Base-by-base conservation (phyloP, 1,284 basidiomycete genomes). In the Phaffia rhodozyma region DNA sequence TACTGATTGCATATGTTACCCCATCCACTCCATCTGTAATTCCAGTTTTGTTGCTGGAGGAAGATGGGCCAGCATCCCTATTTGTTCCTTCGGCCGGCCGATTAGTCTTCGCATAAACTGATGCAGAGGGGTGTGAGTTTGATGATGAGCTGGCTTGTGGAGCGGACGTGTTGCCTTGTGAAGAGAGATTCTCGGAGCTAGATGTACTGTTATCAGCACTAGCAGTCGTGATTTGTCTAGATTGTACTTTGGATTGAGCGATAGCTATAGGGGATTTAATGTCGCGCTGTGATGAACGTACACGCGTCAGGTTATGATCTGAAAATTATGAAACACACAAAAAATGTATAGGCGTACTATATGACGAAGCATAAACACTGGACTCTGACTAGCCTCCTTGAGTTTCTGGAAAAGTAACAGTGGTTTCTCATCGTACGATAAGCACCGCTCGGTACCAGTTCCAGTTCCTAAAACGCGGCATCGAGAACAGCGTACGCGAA, bases 351-450 rank as follows among this genome's bases (percentile, higher is more conserved):
- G 34, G 25, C 73, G 66, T 71, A 91, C 92, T 73, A 98, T 96
- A 71, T 97, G 93, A 65, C 97, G 88, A 51, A 98, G 83, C 91
- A 97, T 97, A 76, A 99, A 98, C 13, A 97, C 92, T 0, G 96
- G 93, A 68, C 93, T 92, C 77, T 97, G 96, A 74, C 92, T 91
- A 4, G 86, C 85, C 70, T 99, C 96, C 75, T 98, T 98, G 58
- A 98, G 83, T 74, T 89, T 91, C 75, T 98, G 94, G 79, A 97
- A 97, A 47, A 98, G 83, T 48, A 97, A 80, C 55, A 99, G 79
- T 0, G 96, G 96, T 74, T 97, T 97, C 77, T 99, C 96, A 71
- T 99, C 96, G 71, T 96, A 97, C 71, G 88, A 89, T 65, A 99
- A 77, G 77, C 96, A 99, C 38, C 96, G 85, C 74, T 99, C 96